These are phyloP conservation scores for Epichloe festucae DNA, from an alignment of 2,329 filamentous ascomycete genomes.

Conservation along the genomic window DNA sequence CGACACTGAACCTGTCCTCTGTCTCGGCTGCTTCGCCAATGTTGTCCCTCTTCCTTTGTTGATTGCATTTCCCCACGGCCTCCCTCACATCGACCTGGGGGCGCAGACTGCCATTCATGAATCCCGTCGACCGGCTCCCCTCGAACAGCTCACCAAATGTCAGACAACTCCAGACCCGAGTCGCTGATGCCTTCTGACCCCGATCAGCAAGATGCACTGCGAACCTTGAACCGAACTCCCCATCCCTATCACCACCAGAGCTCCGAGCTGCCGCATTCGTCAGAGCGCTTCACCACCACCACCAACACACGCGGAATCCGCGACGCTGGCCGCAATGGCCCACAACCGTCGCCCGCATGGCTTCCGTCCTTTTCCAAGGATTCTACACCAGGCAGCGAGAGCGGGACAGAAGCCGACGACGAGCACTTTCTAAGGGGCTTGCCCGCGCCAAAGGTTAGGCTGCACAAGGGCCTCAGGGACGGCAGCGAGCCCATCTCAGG, in stretches of 20 bases:
- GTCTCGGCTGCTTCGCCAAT: background rate
- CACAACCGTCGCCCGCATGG: conserved; percentile 13
- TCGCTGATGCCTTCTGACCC: conserved; percentile 19
- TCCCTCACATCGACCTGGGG: background rate
- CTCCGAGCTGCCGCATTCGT: conserved; percentile 40
- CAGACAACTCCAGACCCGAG: conserved; percentile 26
- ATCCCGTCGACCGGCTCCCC: conserved; percentile 8
- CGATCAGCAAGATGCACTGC: conserved; percentile 27
- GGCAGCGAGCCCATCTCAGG: conserved; percentile 41
- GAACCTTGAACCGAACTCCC: conserved; percentile 46
- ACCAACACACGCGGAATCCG: conserved; percentile 7
- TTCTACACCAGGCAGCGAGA: conserved; percentile 61
- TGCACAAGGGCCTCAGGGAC: conserved; percentile 66
- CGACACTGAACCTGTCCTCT: background rate
- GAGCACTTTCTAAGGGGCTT: conserved; percentile 79
- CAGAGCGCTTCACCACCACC: conserved; percentile 23
- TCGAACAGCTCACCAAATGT: conserved; percentile 21
- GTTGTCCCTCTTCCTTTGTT: background rate
- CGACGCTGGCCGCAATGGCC: conserved; percentile 8
- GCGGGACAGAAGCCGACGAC: conserved; percentile 90
- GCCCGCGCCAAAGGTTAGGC: conserved; percentile 60
- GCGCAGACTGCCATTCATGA: conserved; percentile 3
- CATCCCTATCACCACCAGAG: conserved; percentile 54
- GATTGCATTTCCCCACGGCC: background rate
- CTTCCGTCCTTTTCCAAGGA: conserved; percentile 30